Evolutionary conservation across 2,329 filamentous ascomycete genomes (phyloP), one percentile per base, ranked within the genome.

Genomic region (Chaetomiaceae sp.): DNA sequence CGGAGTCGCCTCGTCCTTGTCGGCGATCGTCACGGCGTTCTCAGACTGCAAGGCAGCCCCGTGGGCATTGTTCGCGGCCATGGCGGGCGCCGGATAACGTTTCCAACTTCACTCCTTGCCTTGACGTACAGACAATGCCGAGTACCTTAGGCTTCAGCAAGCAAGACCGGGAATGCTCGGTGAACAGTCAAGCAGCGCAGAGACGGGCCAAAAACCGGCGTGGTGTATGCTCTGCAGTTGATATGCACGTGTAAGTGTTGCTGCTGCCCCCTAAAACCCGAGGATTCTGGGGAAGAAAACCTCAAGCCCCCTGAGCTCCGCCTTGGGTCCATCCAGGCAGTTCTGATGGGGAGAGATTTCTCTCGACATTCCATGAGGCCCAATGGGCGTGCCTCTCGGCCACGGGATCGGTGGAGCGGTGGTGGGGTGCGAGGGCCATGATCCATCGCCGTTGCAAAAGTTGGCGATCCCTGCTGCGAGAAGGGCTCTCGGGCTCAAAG

Each of bases 1-100:
- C 8, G 30, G 53, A 42, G 23, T 56, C 50, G 33, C n/a, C n/a
- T 58, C 49, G 34, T 45, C 53, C 40, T 52, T 58, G 17, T 44
- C 37, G 37, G 31, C 50, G 14, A 16, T 43, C 17, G 19, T 12
- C 1, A 44, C 12, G 7, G 19, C 35, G 14, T 38, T 23, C 3
- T 6, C 44, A 5, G 42, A 39, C 14, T 37, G 40, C 43, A 38
- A 47, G 33, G 42, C 44, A 20, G 41, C 52, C 14, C 46, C 41
- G 25, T 23, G 14, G 3, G 38, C 5, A 4, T 52, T 16, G 10
- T 46, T 34, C n/a, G 51, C 55, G 3, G 53, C 48, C 57, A 58
- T 58, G 1, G 19, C 46, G 33, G 27, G n/a, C n/a, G n/a, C n/a
- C n/a, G n/a, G n/a, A n/a, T n/a, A n/a, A n/a, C n/a, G n/a, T n/a